Base-by-base conservation (phyloP, 2,329 filamentous ascomycete species). In the Blumeria hordei region DNA sequence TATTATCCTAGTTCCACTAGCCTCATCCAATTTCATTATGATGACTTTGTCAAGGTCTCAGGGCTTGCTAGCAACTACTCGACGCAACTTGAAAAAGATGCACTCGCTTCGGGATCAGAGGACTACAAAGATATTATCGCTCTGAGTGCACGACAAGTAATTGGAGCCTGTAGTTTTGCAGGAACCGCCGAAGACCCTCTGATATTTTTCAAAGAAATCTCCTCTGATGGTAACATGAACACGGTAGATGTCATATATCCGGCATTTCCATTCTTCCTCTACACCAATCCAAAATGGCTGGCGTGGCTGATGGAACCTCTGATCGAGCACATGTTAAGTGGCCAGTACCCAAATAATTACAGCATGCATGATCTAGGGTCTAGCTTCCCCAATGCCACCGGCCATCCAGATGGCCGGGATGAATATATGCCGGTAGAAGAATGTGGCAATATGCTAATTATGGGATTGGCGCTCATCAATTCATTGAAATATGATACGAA, bases 211-310 rank as follows among this genome's bases (percentile, higher is more conserved):
- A 92, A 92, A 64, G 86, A 92, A 65, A 90, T 92, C 55, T 87
- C 83, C 1, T 88, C 83, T 2, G 84, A 90, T 61, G 85, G 85
- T 3, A 90, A 93, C 62, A 81, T 81, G 66, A 85, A 92, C 64
- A 92, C 85, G 0, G 83, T 92, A 10, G 85, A 90, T 68, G 84
- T 93, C 56, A 90, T 93, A 61, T 92, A 88, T 70, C 86, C 85
- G 0, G 76, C 85, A 0, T 88, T 87, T 67, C 85, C 86, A 0
- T 92, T 90, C 72, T 90, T 90, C 70, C 66, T 90, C 18, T 92
- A 90, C 64, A 88, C 85, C 16, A 88, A 88, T 61, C 85, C 85
- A 2, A 73, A 77, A 57, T 90, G 85, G 84, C 70, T 88, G 56
- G 82, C 80, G 1, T 88, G 88, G 63, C 71, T 90, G 3, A 70